Conservation (phyloP, 2,329 filamentous ascomycete species). For the Dothiorella sarmentorum region DNA sequence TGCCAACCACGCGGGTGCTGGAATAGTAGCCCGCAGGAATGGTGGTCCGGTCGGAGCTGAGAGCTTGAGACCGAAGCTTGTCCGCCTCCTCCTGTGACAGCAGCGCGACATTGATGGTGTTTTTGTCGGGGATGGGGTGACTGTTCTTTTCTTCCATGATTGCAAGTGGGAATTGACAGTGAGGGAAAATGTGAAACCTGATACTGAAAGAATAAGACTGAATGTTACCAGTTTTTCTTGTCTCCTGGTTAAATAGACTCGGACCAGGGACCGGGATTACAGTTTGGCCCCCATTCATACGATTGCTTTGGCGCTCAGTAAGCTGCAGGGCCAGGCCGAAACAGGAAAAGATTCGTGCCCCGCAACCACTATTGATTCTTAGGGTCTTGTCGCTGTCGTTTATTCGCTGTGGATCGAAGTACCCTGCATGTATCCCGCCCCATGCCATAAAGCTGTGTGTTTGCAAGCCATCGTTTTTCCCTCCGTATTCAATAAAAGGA, state of each 20-base stretch:
- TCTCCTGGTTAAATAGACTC: neutral
- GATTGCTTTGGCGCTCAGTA: neutral
- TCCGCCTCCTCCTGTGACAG: slow-evolving; percentile 20
- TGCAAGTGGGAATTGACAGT: neutral
- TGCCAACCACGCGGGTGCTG: slow-evolving; percentile 21
- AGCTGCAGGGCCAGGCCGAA: neutral
- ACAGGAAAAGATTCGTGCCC: neutral
- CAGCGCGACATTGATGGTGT: neutral
- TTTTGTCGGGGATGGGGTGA: neutral
- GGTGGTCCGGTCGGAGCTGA: slow-evolving; percentile 18
- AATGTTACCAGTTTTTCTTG: too few species aligned
- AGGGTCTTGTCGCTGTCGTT: neutral
- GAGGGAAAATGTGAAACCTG: neutral
- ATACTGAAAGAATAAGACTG: neutral
- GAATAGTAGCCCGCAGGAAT: slow-evolving; percentile 20
- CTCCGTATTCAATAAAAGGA: too few species aligned
- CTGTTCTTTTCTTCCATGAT: neutral
- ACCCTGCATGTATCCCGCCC: neutral
- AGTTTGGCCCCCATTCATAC: neutral
- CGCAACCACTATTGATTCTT: neutral
- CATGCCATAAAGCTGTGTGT: neutral
- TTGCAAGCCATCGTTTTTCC: neutral
- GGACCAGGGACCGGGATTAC: neutral
- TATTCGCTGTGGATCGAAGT: neutral
- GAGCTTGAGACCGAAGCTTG: slow-evolving; percentile 19